phyloP scores from a whole-genome alignment of 108 stramenopile genomes.

The Cylindrotheca fusiformis region DNA sequence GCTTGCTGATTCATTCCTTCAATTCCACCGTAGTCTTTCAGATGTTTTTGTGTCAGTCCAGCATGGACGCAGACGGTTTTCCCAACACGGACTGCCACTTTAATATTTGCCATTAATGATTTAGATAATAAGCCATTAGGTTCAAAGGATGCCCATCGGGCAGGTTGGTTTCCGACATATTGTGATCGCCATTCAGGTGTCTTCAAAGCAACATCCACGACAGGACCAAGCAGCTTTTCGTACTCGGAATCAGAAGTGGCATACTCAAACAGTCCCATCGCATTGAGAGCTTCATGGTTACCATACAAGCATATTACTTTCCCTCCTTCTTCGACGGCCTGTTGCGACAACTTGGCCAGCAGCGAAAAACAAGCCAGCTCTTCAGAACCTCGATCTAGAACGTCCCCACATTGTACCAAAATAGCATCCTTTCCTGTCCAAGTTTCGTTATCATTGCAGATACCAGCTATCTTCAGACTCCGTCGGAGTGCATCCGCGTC shows the following conservation, averaged over 20 bases:
- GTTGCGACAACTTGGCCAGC: conserved; percentile 50
- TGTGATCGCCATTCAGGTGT: conserved; percentile 54
- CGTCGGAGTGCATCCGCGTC: conserved; percentile 49
- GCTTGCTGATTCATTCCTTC: conserved; percentile 51
- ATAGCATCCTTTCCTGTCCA: conserved; percentile 70
- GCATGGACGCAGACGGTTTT: conserved; percentile 78
- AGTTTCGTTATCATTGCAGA: conserved; percentile 3
- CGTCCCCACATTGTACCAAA: conserved; percentile 75
- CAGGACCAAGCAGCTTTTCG: conserved; percentile 24
- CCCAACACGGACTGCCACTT: conserved; percentile 62
- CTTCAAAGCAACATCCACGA: conserved; percentile 19
- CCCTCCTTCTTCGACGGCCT: conserved; percentile 51
- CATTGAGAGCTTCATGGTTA: conserved; percentile 80
- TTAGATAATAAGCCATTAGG: conserved; percentile 60
- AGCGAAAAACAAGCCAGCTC: conserved; percentile 65
- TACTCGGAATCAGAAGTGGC: conserved; percentile 63
- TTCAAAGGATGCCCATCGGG: conserved; percentile 69
- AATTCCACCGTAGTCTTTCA: conserved; percentile 49
- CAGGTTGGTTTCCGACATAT: conserved; percentile 69
- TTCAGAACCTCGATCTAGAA: conserved; percentile 69
- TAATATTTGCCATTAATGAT: conserved; percentile 62
- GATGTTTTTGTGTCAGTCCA: conserved; percentile 62
- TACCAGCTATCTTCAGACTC: conserved; percentile 29
- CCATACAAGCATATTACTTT: conserved; percentile 57
- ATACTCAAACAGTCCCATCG: conserved; percentile 72